Percentiles rank a stretch among this genome's conserved stretches.
phyloP scores from a whole-genome alignment of 78 protist species.

The Dictyostelium discoideum region DNA sequence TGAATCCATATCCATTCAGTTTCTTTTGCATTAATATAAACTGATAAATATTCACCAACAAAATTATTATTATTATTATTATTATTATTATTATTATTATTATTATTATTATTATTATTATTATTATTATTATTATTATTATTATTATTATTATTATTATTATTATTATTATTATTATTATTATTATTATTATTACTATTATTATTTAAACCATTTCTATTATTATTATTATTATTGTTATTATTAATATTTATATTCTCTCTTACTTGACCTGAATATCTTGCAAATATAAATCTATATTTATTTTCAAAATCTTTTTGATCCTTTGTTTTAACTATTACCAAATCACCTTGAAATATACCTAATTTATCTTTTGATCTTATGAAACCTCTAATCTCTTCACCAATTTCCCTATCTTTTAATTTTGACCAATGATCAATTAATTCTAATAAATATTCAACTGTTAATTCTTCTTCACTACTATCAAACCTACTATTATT shows the following conservation, averaged over 20 bases:
- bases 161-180: neutral
- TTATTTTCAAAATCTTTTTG: constrained; percentile 1
- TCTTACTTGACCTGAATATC: constrained; percentile 35
- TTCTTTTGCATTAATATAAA: constrained; percentile 48
- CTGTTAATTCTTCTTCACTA: neutral
- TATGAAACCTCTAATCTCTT: constrained; percentile 14
- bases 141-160: neutral
- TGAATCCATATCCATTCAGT: constrained; percentile 51
- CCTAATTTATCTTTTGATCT: constrained; percentile 1
- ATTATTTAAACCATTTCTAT: neutral
- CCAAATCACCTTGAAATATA: constrained; percentile 41
- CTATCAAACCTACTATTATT: neutral
- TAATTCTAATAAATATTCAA: constrained; percentile 29
- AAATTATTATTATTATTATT: neutral
- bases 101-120: neutral
- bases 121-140: neutral
- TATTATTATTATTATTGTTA: neutral
- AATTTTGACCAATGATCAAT: constrained; percentile 33
- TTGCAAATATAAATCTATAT: constrained; percentile 25
- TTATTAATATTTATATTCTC: neutral
- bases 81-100: neutral
- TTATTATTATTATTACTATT: neutral
- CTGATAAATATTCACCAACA: constrained; percentile 13
- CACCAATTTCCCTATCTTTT: constrained; percentile 6
- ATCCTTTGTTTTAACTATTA: constrained; percentile 12